Percentiles rank a stretch among this genome's conserved stretches.
Conservation (phyloP, 768 basidiomycete genomes). For the Erythrobasidium yunnanense region DNA sequence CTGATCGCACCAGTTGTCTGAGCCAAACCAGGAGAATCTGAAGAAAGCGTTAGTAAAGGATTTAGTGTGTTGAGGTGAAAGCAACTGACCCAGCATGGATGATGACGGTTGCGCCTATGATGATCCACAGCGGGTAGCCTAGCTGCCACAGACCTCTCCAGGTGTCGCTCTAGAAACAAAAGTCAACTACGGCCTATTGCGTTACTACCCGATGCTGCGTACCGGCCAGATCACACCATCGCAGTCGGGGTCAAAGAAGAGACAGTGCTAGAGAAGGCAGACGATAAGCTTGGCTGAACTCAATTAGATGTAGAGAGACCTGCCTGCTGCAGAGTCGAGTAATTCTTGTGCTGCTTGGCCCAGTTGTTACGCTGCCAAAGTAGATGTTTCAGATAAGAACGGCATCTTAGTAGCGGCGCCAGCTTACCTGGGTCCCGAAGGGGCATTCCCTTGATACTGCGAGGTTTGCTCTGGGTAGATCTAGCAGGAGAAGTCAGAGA, state of each 20-base stretch:
- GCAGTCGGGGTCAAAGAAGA: constrained; percentile 26
- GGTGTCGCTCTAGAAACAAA: constrained; percentile 40
- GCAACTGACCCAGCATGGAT: neutral
- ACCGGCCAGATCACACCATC: constrained; percentile 47
- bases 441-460: constrained; percentile 21
- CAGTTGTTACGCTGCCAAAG: constrained; percentile 21
- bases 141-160: constrained; percentile 45
- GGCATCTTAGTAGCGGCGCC: neutral
- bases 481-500: neutral
- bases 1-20: constrained; percentile 3
- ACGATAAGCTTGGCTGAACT: too few relatives aligned
- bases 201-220: neutral
- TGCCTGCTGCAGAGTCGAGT: constrained; percentile 18
- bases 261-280: constrained; percentile 19
- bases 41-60: neutral
- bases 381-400: neutral
- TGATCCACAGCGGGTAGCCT: constrained; percentile 44
- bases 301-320: neutral
- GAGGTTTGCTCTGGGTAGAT: constrained; percentile 21
- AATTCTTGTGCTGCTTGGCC: constrained; percentile 25
- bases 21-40: constrained; percentile 24
- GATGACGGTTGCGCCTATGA: constrained; percentile 41
- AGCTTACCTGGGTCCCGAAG: constrained; percentile 18
- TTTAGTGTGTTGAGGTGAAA: neutral
- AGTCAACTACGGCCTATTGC: neutral